Evolutionary conservation across 371 early-diverging fungal genomes (phyloP), one percentile per base, ranked within the genome.

Genomic region (Mucor lusitanicus): DNA sequence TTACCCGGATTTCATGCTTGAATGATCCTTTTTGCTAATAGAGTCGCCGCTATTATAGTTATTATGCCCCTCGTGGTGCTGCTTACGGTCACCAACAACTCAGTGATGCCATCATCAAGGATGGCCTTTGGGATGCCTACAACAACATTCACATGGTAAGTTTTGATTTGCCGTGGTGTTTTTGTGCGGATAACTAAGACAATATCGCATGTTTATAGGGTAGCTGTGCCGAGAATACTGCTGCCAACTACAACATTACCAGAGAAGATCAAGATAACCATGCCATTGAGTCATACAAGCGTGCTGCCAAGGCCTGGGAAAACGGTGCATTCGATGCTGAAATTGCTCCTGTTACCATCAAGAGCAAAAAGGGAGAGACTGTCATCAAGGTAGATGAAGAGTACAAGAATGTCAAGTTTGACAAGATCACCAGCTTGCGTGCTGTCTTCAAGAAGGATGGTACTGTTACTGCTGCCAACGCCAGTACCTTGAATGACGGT

Each of bases 401-500:
- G 67, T 87, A 83, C 73, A 93, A 90, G 77, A 93, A 92, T 64
- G 90, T 93, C 72, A 90, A 88, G 60, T 85, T 82, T 66, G 89
- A 86, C 66, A 89, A 89, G 79, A 71, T 91, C 21, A 71, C 83
- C 1, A 21, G 71, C 6, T 70, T 90, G 42, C 79, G 82, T 30
- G 76, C 89, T 17, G 88, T 85, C 6, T 90, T 90, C 67, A 86
- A 88, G 61, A 86, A 86, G 77, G 82, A 87, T 44, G 91, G 84
- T 72, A 93, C 96, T 32, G 97, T 97, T 53, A 98, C 98, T 19
- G 98, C 98, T 27, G 95, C 97, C 67, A 99, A 98, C 80, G 90
- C 98, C 40, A 94, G 94, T 63, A 92, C 95, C 6, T 80, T 99
- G 66, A 94, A 90, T 76, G 99, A 99, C 76, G 99, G 99, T 72